phyloP scores from a whole-genome alignment of 2,329 filamentous ascomycete genomes.

The Cytospora paraplurivora region DNA sequence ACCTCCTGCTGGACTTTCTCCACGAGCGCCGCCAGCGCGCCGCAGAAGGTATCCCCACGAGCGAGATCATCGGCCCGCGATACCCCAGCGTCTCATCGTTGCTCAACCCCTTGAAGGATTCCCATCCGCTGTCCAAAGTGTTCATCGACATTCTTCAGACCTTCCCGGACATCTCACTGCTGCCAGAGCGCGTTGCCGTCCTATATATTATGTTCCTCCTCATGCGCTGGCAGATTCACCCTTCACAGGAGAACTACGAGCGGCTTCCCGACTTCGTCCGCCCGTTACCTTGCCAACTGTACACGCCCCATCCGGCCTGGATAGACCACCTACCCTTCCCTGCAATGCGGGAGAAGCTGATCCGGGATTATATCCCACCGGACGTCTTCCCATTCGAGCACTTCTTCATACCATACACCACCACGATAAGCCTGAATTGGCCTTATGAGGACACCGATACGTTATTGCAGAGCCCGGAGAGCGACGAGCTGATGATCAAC shows the following conservation, averaged over 20 bases:
- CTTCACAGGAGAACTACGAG: constrained; percentile 77
- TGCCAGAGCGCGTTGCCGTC: constrained; percentile 81
- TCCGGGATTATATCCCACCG: constrained; percentile 48
- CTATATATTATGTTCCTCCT: constrained; percentile 85
- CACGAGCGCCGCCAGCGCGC: constrained; percentile 67
- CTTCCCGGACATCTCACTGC: constrained; percentile 76
- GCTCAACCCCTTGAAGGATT: constrained; percentile 68
- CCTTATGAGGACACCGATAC: constrained; percentile 75
- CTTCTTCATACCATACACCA: constrained; percentile 82
- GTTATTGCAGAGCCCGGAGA: constrained; percentile 59
- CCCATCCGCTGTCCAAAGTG: constrained; percentile 79
- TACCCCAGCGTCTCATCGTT: constrained; percentile 81
- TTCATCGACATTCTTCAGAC: constrained; percentile 83
- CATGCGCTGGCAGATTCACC: constrained; percentile 83
- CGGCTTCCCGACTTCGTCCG: constrained; percentile 73
- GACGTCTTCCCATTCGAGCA: constrained; percentile 68
- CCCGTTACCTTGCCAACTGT: constrained; percentile 67
- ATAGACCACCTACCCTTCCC: constrained; percentile 82
- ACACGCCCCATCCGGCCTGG: constrained; percentile 74
- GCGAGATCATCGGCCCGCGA: constrained; percentile 71
- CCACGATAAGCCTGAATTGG: constrained; percentile 79
- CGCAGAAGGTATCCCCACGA: constrained; percentile 63
- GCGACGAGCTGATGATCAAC: constrained; percentile 75
- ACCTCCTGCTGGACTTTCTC: constrained; percentile 78
- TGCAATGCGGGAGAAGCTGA: constrained; percentile 68